Percentiles rank a stretch among this genome's conserved stretches.
These are phyloP conservation scores for Ogataea minuta DNA, from an alignment of 805 yeast genomes.

Conservation along the genomic window DNA sequence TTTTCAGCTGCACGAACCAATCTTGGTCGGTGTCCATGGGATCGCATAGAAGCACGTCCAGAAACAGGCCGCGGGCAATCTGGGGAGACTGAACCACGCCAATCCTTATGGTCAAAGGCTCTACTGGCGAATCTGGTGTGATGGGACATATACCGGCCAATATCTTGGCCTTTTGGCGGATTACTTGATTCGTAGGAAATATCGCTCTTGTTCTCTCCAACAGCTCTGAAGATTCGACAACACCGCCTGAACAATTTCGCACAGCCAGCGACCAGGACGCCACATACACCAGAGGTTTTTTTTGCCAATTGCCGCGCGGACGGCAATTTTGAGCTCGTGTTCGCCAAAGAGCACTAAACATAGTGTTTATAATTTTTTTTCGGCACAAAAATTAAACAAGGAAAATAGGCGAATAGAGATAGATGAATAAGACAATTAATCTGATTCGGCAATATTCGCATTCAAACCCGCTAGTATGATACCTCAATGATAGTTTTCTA, in stretches of 20 bases:
- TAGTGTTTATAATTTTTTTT: constrained; percentile 4
- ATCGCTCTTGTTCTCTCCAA: constrained; percentile 14
- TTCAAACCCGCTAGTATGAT: constrained; percentile 55
- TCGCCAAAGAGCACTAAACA: constrained; percentile 1
- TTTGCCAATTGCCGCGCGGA: background rate
- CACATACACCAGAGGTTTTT: background rate
- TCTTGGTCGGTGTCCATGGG: constrained; percentile 29
- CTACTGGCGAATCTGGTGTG: constrained; percentile 10
- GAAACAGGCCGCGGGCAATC: constrained; percentile 22
- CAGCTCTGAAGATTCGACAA: constrained; percentile 1
- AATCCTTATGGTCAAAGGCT: constrained; percentile 26
- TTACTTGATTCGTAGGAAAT: constrained; percentile 13
- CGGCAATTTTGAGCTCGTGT: background rate
- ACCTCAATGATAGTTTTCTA: background rate
- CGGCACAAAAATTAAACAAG: background rate
- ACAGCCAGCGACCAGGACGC: background rate
- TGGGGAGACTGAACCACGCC: constrained; percentile 29
- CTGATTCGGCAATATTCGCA: constrained; percentile 28
- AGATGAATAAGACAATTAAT: background rate
- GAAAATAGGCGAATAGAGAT: background rate
- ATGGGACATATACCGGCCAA: constrained; percentile 18
- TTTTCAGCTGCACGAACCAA: constrained; percentile 18
- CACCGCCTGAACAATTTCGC: background rate
- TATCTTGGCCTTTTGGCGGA: constrained; percentile 17
- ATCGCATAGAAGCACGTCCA: constrained; percentile 30